Percentiles rank a stretch among this genome's conserved stretches.
phyloP scores from a whole-genome alignment of 176 grass and related monocot genomes.

The Carex parvula region DNA sequence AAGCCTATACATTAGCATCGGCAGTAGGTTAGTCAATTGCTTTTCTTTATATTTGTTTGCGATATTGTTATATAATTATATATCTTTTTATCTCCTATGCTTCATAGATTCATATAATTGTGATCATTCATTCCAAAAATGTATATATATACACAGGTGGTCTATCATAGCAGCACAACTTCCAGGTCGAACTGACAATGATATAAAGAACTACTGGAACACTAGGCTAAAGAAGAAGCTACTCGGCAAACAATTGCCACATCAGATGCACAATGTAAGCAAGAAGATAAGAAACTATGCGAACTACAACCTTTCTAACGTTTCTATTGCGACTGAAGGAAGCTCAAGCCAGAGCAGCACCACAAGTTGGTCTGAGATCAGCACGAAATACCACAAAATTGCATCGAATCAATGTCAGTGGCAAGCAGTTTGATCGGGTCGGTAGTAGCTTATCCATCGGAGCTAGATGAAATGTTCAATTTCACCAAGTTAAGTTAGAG shows the following conservation, averaged over 20 bases:
- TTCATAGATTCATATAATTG: neutral
- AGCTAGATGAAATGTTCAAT: conserved; percentile 35
- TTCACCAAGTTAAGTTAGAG: conserved; percentile 33
- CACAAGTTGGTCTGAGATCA: conserved; percentile 6
- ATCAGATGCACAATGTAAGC: neutral
- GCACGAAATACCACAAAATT: neutral
- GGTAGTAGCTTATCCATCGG: neutral
- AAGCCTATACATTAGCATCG: conserved; percentile 47
- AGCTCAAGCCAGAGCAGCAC: conserved; percentile 10
- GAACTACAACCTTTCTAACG: neutral
- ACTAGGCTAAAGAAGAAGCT: conserved; percentile 34
- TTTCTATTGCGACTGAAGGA: conserved; percentile 9
- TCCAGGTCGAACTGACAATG: conserved; percentile 34
- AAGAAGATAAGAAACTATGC: conserved; percentile 18
- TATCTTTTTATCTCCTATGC: neutral
- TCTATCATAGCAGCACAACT: conserved; percentile 38
- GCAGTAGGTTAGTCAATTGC: conserved; percentile 36
- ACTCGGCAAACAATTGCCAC: conserved; percentile 20
- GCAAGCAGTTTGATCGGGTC: too few species aligned
- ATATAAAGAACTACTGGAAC: conserved; percentile 44
- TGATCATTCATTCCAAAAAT: neutral
- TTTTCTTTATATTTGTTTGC: neutral
- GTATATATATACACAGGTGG: conserved; percentile 19
- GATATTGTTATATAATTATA: neutral
- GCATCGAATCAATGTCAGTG: conserved; percentile 10